A percentile compares a stretch with the other conserved stretches of the same genome.
phyloP scores from a whole-genome alignment of 2,329 filamentous ascomycete genomes.

The Lachnellula hyalina region DNA sequence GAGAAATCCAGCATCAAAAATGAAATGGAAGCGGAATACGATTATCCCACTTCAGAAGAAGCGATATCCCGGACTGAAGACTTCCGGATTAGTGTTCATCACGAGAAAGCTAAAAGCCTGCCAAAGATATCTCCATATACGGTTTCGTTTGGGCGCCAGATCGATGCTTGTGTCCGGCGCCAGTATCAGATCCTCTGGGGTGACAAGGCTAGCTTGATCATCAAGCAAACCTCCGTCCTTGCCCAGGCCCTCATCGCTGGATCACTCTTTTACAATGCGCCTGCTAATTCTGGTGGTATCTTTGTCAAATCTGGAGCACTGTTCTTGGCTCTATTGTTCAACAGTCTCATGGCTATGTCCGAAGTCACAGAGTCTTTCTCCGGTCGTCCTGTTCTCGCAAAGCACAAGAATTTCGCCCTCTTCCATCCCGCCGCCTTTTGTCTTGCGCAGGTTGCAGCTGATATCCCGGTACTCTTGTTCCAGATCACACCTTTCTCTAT shows the following conservation, averaged over 20 bases:
- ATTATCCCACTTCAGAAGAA: slow-evolving; percentile 46
- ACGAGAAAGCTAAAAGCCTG: slow-evolving; percentile 51
- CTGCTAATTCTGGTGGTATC: slow-evolving; percentile 50
- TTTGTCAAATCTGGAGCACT: slow-evolving; percentile 60
- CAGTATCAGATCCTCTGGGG: slow-evolving; percentile 63
- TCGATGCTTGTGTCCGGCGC: slow-evolving; percentile 50
- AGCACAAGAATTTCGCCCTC: slow-evolving; percentile 53
- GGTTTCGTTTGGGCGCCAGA: slow-evolving; percentile 48
- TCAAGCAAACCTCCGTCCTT: slow-evolving; percentile 55
- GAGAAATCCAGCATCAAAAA: slow-evolving; percentile 45
- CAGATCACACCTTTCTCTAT: slow-evolving; percentile 55
- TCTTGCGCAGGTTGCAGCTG: slow-evolving; percentile 49
- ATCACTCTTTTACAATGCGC: slow-evolving; percentile 63
- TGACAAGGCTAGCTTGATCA: slow-evolving; percentile 57
- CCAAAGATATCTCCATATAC: slow-evolving; percentile 51
- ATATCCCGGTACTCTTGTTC: slow-evolving; percentile 51
- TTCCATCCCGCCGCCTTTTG: slow-evolving; percentile 56
- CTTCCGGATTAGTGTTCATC: slow-evolving; percentile 48
- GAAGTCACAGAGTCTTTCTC: slow-evolving; percentile 61
- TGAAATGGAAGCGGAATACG: slow-evolving; percentile 50
- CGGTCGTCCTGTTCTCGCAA: slow-evolving; percentile 53
- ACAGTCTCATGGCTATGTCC: slow-evolving; percentile 57
- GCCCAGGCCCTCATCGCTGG: slow-evolving; percentile 57
- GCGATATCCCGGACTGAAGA: slow-evolving; percentile 40
- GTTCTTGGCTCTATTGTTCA: slow-evolving; percentile 60